phyloP scores from a whole-genome alignment of 768 basidiomycete genomes.

The Tephrocybe rancida region DNA sequence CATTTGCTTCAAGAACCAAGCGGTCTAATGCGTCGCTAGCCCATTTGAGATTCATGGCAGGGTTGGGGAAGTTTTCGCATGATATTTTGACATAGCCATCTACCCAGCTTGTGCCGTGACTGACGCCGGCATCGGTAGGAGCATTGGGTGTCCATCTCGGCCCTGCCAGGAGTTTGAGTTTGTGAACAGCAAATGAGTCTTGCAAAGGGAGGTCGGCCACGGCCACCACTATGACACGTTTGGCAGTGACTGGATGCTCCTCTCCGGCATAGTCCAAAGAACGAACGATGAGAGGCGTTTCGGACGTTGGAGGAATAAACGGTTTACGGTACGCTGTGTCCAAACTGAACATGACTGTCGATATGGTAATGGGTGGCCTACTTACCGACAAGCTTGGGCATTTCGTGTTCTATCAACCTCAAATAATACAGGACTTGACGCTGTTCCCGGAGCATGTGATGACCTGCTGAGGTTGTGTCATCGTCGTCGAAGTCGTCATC shows the following conservation, averaged over 20 bases:
- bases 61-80: constrained; percentile 83
- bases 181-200: constrained; percentile 69
- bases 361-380: neutral
- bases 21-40: constrained; percentile 84
- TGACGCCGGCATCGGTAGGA: constrained; percentile 69
- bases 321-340: constrained; percentile 80
- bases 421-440: constrained; percentile 76
- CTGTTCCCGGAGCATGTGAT: constrained; percentile 74
- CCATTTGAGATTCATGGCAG: constrained; percentile 93
- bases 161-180: constrained; percentile 88
- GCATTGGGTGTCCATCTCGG: constrained; percentile 81
- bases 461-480: constrained; percentile 72
- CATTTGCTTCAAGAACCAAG: constrained; percentile 83
- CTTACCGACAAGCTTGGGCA: constrained; percentile 78
- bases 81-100: constrained; percentile 91
- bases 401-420: constrained; percentile 86
- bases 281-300: constrained; percentile 68
- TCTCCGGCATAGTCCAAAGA: constrained; percentile 80
- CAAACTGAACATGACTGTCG: constrained; percentile 5
- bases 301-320: constrained; percentile 66
- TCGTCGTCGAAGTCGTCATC: constrained; percentile 49
- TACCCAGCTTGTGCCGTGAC: constrained; percentile 45
- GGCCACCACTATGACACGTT: constrained; percentile 75
- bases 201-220: constrained; percentile 74
- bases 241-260: constrained; percentile 68